Percentiles rank a stretch among this genome's conserved stretches.
Evolutionary conservation across 2,329 filamentous ascomycete genomes (phyloP).

Genomic region (Diaporthe destruens): DNA sequence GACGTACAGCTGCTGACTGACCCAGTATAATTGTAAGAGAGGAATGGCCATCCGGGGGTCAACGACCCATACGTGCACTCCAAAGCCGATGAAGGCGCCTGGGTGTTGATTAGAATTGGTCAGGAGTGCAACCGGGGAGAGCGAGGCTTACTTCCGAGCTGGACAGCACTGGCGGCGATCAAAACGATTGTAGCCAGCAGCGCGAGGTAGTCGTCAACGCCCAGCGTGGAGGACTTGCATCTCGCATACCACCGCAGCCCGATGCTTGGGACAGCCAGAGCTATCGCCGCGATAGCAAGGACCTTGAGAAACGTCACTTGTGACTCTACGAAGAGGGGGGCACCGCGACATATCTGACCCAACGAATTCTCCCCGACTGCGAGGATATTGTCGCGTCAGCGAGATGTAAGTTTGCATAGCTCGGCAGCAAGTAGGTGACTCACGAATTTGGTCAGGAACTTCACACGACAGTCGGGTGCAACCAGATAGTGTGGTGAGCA

Average conservation of each 20-base stretch:
- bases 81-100: slow-evolving; percentile 31
- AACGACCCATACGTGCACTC: slow-evolving; percentile 34
- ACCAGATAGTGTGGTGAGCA: slow-evolving; percentile 26
- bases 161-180: slow-evolving; percentile 11
- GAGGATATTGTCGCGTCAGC: neutral
- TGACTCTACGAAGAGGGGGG: slow-evolving; percentile 21
- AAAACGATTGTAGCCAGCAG: slow-evolving; percentile 21
- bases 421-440: neutral
- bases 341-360: slow-evolving; percentile 13
- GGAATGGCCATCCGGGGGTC: slow-evolving; percentile 34
- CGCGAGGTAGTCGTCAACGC: slow-evolving; percentile 36
- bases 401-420: neutral
- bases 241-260: slow-evolving; percentile 30
- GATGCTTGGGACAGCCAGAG: slow-evolving; percentile 32
- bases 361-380: neutral
- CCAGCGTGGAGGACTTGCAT: slow-evolving; percentile 28
- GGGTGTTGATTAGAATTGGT: neutral
- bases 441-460: slow-evolving; percentile 28
- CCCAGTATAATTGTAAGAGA: slow-evolving; percentile 28
- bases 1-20: slow-evolving; percentile 34
- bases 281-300: slow-evolving; percentile 11
- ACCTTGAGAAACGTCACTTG: slow-evolving; percentile 25
- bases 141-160: slow-evolving; percentile 17
- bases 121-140: too few relatives aligned
- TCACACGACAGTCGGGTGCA: slow-evolving; percentile 32